A percentile compares a stretch with the other conserved stretches of the same genome.
phyloP scores from a whole-genome alignment of 768 basidiomycete species.

The Mycena galericulata region DNA sequence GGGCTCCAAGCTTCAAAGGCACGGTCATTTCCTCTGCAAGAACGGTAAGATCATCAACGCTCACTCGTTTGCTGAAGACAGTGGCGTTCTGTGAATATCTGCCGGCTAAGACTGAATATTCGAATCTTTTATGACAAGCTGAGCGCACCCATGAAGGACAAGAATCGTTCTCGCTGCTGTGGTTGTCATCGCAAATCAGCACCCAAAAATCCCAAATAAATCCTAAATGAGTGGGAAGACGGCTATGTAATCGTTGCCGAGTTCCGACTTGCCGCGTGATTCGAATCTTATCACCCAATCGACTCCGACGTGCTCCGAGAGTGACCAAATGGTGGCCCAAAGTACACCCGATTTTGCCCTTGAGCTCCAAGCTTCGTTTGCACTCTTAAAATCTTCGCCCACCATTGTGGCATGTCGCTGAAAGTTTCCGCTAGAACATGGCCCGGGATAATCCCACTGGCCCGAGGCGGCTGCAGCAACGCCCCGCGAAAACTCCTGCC shows the following conservation, averaged over 20 bases:
- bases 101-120: neutral
- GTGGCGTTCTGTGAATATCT: conserved; percentile 81
- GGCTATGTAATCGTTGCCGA: no score
- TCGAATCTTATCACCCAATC: no score
- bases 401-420: conserved; percentile 7
- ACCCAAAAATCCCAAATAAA: no score
- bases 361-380: no score
- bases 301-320: no score
- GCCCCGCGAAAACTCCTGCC: neutral
- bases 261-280: no score
- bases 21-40: neutral
- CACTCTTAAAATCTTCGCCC: no score
- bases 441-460: no score
- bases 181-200: neutral
- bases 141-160: conserved; percentile 55
- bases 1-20: conserved; percentile 69
- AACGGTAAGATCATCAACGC: conserved; percentile 30
- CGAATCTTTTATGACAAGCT: neutral
- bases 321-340: no score
- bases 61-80: conserved; percentile 79
- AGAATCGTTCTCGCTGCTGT: conserved; percentile 42
- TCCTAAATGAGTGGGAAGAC: no score
- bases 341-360: neutral
- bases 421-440: neutral
- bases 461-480: neutral